These are phyloP conservation scores for Pyrenula massariospora DNA, from an alignment of 495 filamentous ascomycete species.

Conservation along the genomic window DNA sequence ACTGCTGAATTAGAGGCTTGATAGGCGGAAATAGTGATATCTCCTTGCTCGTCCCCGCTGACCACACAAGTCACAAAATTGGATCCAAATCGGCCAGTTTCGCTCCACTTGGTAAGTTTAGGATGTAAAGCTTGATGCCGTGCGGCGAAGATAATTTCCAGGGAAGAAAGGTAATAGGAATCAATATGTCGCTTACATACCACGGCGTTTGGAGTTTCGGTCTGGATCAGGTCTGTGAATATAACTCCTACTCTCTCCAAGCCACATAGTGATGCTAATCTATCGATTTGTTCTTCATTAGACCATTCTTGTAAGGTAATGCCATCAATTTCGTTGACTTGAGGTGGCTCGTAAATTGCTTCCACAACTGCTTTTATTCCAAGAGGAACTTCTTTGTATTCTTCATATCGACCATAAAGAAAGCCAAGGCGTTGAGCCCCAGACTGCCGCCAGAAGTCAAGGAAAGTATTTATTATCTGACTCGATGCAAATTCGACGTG, in stretches of 20 bases:
- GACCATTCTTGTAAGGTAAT: conserved; percentile 81
- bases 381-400: conserved; percentile 86
- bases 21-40: conserved; percentile 81
- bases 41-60: conserved; percentile 79
- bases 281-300: conserved; percentile 71
- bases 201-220: conserved; percentile 66
- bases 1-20: conserved; percentile 91
- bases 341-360: conserved; percentile 94
- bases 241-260: conserved; percentile 88
- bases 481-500: conserved; percentile 91
- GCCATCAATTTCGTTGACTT: conserved; percentile 83
- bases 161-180: conserved; percentile 85
- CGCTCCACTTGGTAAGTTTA: conserved; percentile 92
- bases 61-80: conserved; percentile 96
- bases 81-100: conserved; percentile 86
- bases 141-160: conserved; percentile 83
- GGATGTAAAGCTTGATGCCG: conserved; percentile 78
- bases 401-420: conserved; percentile 80
- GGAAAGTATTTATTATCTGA: conserved; percentile 68
- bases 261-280: conserved; percentile 73
- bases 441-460: conserved; percentile 83
- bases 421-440: conserved; percentile 75
- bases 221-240: conserved; percentile 85
- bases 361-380: conserved; percentile 95
- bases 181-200: conserved; percentile 94